A percentile compares a stretch with the other conserved stretches of the same genome.
phyloP scores from a whole-genome alignment of 2,329 filamentous ascomycete genomes.

The Penicillium hordei region DNA sequence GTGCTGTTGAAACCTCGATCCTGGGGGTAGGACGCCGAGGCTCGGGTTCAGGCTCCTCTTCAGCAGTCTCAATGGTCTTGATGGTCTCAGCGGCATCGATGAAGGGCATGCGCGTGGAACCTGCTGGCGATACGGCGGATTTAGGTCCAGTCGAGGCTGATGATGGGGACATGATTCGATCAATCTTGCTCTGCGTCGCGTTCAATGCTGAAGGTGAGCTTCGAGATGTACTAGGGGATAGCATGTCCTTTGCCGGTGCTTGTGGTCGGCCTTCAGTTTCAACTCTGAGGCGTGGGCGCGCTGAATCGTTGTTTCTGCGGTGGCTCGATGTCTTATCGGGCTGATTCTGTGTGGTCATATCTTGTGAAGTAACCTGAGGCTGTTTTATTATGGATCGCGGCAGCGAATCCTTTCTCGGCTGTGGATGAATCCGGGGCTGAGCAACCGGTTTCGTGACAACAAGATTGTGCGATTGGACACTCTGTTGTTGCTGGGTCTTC shows the following conservation, averaged over 20 bases:
- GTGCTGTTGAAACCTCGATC: constrained; percentile 40
- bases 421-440: neutral
- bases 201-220: constrained; percentile 17
- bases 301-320: neutral
- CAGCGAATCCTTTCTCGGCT: neutral
- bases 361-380: neutral
- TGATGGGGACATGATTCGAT: constrained; percentile 19
- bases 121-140: constrained; percentile 15
- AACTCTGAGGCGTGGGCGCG: neutral
- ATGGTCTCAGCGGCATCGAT: constrained; percentile 12
- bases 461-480: neutral
- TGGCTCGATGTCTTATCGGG: neutral
- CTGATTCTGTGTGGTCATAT: neutral
- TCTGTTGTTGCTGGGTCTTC: neutral
- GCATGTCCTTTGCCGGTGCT: constrained; percentile 11
- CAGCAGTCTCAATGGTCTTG: constrained; percentile 5
- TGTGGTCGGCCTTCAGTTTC: constrained; percentile 9
- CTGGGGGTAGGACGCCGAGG: neutral
- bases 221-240: constrained; percentile 14
- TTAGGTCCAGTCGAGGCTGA: constrained; percentile 9
- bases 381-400: neutral
- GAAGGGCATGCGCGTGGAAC: constrained; percentile 20
- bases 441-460: neutral
- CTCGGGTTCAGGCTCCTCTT: constrained; percentile 12
- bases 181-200: constrained; percentile 11